phyloP scores from a whole-genome alignment of 805 yeast species.

The Millerozyma miso region DNA sequence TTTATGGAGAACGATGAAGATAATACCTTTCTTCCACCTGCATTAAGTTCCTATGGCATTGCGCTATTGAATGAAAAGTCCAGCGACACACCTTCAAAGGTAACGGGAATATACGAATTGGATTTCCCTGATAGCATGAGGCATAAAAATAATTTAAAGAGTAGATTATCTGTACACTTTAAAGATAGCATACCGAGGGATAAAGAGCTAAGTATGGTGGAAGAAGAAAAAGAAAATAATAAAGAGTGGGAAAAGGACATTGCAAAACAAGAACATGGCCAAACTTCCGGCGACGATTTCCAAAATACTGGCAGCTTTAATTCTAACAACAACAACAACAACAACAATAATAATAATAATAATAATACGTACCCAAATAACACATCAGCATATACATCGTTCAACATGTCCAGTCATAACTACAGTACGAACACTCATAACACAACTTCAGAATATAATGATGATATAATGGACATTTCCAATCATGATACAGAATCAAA shows the following conservation, averaged over 20 bases:
- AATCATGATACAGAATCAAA: constrained; percentile 9
- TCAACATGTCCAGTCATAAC: constrained; percentile 9
- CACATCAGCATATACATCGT: constrained; percentile 10
- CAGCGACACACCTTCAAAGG: constrained; percentile 6
- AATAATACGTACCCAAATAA: constrained; percentile 1
- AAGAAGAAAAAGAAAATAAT: background rate
- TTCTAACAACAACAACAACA: constrained; percentile 5
- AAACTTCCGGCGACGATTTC: background rate
- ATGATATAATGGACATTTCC: constrained; percentile 11
- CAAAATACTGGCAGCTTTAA: background rate
- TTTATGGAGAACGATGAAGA: constrained; percentile 36
- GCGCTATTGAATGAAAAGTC: constrained; percentile 43
- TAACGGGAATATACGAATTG: constrained; percentile 28
- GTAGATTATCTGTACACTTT: constrained; percentile 33
- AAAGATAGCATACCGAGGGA: constrained; percentile 9
- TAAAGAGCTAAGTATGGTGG: background rate
- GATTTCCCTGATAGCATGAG: constrained; percentile 25
- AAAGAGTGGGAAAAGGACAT: background rate
- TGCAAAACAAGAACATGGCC: background rate
- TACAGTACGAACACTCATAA: constrained; percentile 8
- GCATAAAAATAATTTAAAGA: constrained; percentile 16
- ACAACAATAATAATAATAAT: constrained; percentile 1
- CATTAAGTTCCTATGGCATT: constrained; percentile 53
- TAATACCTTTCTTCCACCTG: constrained; percentile 54
- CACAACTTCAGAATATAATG: constrained; percentile 10